Conservation (phyloP, 2,329 filamentous ascomycete genomes). For the Acrodontium crateriforme region DNA sequence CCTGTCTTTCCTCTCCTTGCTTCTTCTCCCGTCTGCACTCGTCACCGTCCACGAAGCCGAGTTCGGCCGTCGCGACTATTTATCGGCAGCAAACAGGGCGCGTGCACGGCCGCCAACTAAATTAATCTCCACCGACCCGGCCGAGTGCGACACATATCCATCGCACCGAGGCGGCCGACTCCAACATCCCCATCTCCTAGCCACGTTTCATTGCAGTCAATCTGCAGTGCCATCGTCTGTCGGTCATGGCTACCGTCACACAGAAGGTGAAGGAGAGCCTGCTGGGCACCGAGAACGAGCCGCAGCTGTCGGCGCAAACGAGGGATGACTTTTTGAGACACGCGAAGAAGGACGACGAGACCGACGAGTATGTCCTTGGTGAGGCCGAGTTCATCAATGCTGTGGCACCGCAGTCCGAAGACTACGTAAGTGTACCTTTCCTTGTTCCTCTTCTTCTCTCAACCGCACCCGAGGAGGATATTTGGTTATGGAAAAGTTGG, state of each 20-base stretch:
- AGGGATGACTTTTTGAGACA: conserved; percentile 63
- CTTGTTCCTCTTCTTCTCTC: not conserved
- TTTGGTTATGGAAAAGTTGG: not conserved
- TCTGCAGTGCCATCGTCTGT: conserved; percentile 18
- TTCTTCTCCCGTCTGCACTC: no score
- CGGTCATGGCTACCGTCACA: conserved; percentile 45
- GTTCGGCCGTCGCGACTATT: no score
- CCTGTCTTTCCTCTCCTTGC: no score
- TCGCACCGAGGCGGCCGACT: no score
- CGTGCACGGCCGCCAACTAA: no score
- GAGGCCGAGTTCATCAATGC: conserved; percentile 83
- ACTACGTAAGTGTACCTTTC: conserved; percentile 60
- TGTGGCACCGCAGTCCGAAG: conserved; percentile 71
- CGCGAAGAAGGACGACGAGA: conserved; percentile 59
- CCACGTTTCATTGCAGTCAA: no score
- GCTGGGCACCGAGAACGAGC: conserved; percentile 45
- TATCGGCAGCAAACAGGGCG: no score
- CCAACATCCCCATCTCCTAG: no score
- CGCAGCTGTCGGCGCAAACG: conserved; percentile 58
- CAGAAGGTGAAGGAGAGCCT: conserved; percentile 49
- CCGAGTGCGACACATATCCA: no score
- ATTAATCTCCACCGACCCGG: no score
- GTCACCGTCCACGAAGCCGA: no score
- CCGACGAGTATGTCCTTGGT: conserved; percentile 67
- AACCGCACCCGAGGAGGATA: not conserved